Conservation (phyloP, 345 rosid species). For the Durio zibethinus region DNA sequence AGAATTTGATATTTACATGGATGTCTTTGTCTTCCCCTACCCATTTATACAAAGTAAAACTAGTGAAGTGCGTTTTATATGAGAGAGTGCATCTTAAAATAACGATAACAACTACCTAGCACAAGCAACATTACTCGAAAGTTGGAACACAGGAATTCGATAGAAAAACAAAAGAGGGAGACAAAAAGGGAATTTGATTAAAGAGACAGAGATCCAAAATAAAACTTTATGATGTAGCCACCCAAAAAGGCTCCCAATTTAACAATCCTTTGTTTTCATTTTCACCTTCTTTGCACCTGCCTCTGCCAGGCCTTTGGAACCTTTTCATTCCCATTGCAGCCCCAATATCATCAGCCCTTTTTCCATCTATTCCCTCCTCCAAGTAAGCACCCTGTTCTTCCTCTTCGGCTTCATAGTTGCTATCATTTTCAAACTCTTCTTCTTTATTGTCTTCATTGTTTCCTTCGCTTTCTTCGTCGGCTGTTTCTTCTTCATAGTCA, state of each 20-base stretch:
- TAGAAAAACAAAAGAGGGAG: background rate
- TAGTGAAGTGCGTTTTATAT: background rate
- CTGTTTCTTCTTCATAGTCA: slow-evolving; percentile 12
- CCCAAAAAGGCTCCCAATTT: slow-evolving; percentile 54
- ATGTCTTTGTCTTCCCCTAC: background rate
- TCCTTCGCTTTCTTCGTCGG: slow-evolving; percentile 7
- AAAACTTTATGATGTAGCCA: slow-evolving; percentile 56
- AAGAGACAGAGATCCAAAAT: slow-evolving; percentile 27
- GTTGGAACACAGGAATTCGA: background rate
- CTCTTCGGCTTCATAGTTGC: background rate
- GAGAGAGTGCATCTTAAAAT: slow-evolving; percentile 10
- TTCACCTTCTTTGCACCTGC: slow-evolving; percentile 50
- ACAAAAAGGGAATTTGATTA: background rate
- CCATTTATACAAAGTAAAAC: background rate
- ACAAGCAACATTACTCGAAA: slow-evolving; percentile 6
- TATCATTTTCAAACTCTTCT: slow-evolving; percentile 6
- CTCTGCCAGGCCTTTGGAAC: slow-evolving; percentile 32
- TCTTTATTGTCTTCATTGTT: background rate
- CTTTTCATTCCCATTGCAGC: slow-evolving; percentile 25
- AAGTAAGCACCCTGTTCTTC: background rate
- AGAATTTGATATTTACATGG: background rate
- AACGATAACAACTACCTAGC: slow-evolving; percentile 29
- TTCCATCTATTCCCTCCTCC: slow-evolving; percentile 18
- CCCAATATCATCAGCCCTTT: slow-evolving; percentile 1
- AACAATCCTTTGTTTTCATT: slow-evolving; percentile 41